A percentile compares a stretch with the other conserved stretches of the same genome.
Conservation (phyloP, 345 rosid species). For the Stellera chamaejasme region DNA sequence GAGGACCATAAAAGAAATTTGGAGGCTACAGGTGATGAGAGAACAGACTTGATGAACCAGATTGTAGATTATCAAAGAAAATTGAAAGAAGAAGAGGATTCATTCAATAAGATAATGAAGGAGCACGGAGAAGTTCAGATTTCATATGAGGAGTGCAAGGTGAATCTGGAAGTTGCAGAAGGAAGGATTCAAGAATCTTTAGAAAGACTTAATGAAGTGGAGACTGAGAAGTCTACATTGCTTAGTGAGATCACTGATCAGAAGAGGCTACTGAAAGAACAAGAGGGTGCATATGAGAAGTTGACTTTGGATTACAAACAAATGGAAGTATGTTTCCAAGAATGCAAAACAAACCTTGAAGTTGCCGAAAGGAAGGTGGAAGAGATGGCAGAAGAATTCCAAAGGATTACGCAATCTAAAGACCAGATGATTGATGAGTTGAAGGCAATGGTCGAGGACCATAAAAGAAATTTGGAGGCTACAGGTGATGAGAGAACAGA, state of each 20-base stretch:
- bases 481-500: conserved; percentile 36
- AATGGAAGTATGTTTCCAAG: conserved; percentile 25
- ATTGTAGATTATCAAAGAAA: conserved; percentile 35
- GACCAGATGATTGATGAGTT: conserved; percentile 31
- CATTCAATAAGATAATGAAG: conserved; percentile 25
- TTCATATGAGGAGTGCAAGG: conserved; percentile 25
- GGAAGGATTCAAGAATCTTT: conserved; percentile 42
- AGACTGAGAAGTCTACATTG: conserved; percentile 27
- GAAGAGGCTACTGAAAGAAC: conserved; percentile 26
- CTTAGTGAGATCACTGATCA: conserved; percentile 30
- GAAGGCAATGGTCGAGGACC: conserved; percentile 36
- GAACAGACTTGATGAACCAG: conserved; percentile 21
- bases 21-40: conserved; percentile 40
- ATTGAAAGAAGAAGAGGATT: conserved; percentile 39
- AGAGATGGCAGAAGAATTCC: conserved; percentile 39
- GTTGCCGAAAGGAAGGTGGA: conserved; percentile 32
- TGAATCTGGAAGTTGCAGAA: conserved; percentile 23
- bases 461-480: conserved; percentile 37
- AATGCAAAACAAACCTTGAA: conserved; percentile 32
- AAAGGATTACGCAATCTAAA: conserved; percentile 24
- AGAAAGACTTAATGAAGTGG: conserved; percentile 27
- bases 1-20: conserved; percentile 43
- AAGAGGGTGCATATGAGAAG: conserved; percentile 17
- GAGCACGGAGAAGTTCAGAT: conserved; percentile 28
- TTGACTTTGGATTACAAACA: conserved; percentile 44